phyloP scores from a whole-genome alignment of 129 eudicot genomes.

The Silybum marianum region DNA sequence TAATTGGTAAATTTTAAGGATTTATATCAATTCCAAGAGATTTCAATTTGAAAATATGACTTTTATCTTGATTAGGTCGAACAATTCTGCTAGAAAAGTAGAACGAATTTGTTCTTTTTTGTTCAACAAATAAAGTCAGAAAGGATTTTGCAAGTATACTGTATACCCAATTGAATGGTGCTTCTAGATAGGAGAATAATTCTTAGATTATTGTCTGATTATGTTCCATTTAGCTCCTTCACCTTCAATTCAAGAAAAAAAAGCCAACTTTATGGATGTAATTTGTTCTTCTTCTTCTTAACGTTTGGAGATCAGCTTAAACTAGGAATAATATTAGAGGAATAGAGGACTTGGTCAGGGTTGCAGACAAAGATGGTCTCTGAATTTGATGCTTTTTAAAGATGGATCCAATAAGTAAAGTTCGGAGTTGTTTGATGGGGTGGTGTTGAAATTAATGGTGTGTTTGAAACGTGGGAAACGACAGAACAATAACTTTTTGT shows the following conservation, averaged over 20 bases:
- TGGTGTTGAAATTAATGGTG: background rate
- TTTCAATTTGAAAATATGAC: background rate
- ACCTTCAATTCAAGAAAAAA: background rate
- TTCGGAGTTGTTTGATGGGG: background rate
- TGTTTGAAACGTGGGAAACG: background rate
- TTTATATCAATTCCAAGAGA: background rate
- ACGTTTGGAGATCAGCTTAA: background rate
- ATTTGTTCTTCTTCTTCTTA: background rate
- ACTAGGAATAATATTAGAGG: background rate
- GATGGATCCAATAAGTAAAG: background rate
- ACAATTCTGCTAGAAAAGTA: conserved; percentile 22
- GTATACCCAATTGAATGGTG: background rate
- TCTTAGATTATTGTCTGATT: background rate
- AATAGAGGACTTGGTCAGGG: background rate
- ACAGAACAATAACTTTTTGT: background rate
- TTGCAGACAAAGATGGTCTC: background rate
- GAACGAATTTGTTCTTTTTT: conserved; percentile 15
- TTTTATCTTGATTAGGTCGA: conserved; percentile 14
- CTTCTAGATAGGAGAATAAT: background rate
- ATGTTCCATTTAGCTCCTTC: background rate
- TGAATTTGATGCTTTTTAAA: background rate
- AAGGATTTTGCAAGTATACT: conserved; percentile 15
- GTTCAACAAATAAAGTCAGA: conserved; percentile 2
- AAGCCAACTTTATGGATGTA: background rate
- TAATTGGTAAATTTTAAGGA: conserved; percentile 1